phyloP scores from a whole-genome alignment of 768 basidiomycete species.

The Coprinellus micaceus region DNA sequence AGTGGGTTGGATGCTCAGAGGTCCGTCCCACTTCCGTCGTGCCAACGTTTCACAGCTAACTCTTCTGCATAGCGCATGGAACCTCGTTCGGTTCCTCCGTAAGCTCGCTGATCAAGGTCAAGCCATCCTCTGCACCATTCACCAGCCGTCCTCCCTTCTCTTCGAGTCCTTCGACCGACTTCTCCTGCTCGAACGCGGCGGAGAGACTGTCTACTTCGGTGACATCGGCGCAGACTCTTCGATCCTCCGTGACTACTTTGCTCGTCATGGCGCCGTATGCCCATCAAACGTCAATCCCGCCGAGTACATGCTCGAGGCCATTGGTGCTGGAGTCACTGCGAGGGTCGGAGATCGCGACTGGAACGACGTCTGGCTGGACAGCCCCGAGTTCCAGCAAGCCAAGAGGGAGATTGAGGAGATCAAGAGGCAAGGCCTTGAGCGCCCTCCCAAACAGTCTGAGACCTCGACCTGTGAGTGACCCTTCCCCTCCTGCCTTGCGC shows the following conservation, averaged over 20 bases:
- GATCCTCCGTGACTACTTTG: conserved; percentile 73
- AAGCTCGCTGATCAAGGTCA: conserved; percentile 85
- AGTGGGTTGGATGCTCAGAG: conserved; percentile 44
- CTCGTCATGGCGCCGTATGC: conserved; percentile 67
- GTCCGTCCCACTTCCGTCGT: conserved; percentile 14
- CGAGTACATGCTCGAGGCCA: conserved; percentile 15
- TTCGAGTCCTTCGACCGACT: conserved; percentile 84
- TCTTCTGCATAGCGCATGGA: conserved; percentile 68
- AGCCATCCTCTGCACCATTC: conserved; percentile 87
- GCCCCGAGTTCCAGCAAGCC: conserved; percentile 49
- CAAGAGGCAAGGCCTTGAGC: conserved; percentile 43
- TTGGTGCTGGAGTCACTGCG: conserved; percentile 41
- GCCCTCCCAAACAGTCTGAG: conserved; percentile 35
- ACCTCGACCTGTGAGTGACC: conserved; percentile 44
- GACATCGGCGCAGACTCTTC: conserved; percentile 75
- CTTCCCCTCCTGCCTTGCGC: background rate
- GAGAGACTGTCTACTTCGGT: conserved; percentile 90
- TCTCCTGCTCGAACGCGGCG: conserved; percentile 70
- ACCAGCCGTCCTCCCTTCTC: conserved; percentile 80
- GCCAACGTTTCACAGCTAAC: background rate
- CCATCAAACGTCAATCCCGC: conserved; percentile 77
- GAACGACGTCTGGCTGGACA: conserved; percentile 81
- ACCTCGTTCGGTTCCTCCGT: conserved; percentile 73
- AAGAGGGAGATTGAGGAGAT: conserved; percentile 43
- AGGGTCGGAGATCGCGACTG: conserved; percentile 78